These are phyloP conservation scores for Coemansia brasiliensis DNA, from an alignment of 192 early-diverging fungal species.

Conservation along the genomic window DNA sequence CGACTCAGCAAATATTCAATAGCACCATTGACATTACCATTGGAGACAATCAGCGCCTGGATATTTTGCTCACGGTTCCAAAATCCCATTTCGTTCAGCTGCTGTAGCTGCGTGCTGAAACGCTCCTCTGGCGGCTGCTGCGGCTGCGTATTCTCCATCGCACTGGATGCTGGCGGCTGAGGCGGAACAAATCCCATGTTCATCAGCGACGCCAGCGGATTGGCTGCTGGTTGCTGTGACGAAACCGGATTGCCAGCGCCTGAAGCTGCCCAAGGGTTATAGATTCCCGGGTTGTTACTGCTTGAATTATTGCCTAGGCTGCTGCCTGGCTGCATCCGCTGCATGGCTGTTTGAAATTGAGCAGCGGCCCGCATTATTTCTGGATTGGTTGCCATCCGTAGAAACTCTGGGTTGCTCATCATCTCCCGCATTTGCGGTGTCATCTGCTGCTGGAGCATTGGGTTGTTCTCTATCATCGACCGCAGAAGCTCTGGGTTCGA, in stretches of 20 bases:
- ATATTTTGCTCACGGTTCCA: constrained; percentile 88
- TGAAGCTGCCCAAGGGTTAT: constrained; percentile 46
- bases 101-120: constrained; percentile 77
- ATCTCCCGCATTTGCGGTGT: constrained; percentile 85
- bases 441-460: constrained; percentile 70
- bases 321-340: constrained; percentile 31
- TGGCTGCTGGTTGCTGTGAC: constrained; percentile 22
- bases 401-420: constrained; percentile 75
- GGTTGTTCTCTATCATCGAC: constrained; percentile 79
- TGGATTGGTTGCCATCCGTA: constrained; percentile 85
- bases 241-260: constrained; percentile 13
- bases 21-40: constrained; percentile 93
- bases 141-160: neutral
- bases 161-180: neutral
- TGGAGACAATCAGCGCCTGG: constrained; percentile 74
- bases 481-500: constrained; percentile 87
- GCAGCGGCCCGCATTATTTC: constrained; percentile 73
- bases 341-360: constrained; percentile 59
- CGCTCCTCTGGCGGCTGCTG: constrained; percentile 57
- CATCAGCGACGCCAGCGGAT: constrained; percentile 29
- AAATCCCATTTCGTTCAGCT: constrained; percentile 96
- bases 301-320: constrained; percentile 13
- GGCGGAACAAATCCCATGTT: neutral
- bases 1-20: constrained; percentile 73
- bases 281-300: constrained; percentile 22